phyloP scores from a whole-genome alignment of 2,329 filamentous ascomycete genomes.

The Ceratocystis colombiana region DNA sequence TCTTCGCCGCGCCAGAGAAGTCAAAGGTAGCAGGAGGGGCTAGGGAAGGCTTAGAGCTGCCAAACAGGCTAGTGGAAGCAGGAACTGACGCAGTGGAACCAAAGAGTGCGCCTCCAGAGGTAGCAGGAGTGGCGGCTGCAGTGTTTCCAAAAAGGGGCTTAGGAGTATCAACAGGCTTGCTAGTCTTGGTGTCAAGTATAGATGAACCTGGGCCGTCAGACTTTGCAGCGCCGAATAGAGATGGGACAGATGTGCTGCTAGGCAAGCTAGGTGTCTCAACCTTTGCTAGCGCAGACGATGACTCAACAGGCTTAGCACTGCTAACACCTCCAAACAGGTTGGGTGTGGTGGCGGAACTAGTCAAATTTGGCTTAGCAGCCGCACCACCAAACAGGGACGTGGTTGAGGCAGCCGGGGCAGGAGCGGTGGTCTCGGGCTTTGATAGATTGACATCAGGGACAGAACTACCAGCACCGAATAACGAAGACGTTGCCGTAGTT shows the following conservation, averaged over 20 bases:
- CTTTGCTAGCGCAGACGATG: conserved; percentile 29
- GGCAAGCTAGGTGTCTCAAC: conserved; percentile 19
- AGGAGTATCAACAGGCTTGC: conserved; percentile 20
- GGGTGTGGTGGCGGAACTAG: conserved; percentile 16
- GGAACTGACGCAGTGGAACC: neutral
- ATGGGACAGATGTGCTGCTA: conserved; percentile 29
- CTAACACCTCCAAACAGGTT: conserved; percentile 25
- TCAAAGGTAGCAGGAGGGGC: conserved; percentile 21
- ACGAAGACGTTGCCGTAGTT: neutral
- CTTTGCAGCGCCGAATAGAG: conserved; percentile 33
- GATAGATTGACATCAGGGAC: neutral
- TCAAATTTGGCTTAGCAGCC: conserved; percentile 14
- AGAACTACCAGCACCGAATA: conserved; percentile 10
- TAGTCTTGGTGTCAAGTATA: conserved; percentile 23
- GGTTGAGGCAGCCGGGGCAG: neutral
- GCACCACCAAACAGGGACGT: conserved; percentile 16
- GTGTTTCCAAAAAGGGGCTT: conserved; percentile 32
- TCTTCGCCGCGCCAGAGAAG: conserved; percentile 13
- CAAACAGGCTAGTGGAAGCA: conserved; percentile 31
- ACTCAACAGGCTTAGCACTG: conserved; percentile 29
- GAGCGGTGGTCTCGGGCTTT: neutral
- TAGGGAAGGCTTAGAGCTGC: conserved; percentile 25
- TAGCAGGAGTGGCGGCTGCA: conserved; percentile 26
- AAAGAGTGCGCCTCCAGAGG: conserved; percentile 15
- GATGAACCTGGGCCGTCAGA: conserved; percentile 20